phyloP scores from a whole-genome alignment of 2,329 filamentous ascomycete species.

The Penicillium hesseltinei region DNA sequence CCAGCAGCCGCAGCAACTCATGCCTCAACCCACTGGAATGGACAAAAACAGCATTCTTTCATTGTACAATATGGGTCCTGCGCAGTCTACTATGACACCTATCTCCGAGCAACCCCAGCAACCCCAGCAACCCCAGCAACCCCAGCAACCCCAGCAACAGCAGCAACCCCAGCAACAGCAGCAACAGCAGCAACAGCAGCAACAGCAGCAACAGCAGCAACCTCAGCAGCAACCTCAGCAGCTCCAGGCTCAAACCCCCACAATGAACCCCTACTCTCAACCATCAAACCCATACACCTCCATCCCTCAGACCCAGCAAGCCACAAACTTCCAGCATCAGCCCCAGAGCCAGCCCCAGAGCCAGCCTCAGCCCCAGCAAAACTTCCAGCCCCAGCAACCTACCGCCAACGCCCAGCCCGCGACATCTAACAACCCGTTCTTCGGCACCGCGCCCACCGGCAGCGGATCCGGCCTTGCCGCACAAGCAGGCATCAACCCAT shows the following conservation, averaged over 20 bases:
- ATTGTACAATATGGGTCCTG: slow-evolving; percentile 46
- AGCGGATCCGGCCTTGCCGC: slow-evolving; percentile 24
- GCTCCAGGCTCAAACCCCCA: neutral
- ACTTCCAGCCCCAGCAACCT: slow-evolving; percentile 10
- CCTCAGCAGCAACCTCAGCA: slow-evolving; percentile 19
- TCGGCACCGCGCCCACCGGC: slow-evolving; percentile 8
- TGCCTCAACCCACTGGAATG: slow-evolving; percentile 43
- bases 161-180: slow-evolving; percentile 21
- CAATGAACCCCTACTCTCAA: slow-evolving; percentile 23
- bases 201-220: neutral
- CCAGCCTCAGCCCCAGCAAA: slow-evolving; percentile 18
- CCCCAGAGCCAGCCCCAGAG: slow-evolving; percentile 10
- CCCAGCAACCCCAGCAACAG: neutral
- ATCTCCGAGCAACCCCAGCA: slow-evolving; percentile 27
- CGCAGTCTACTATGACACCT: slow-evolving; percentile 28
- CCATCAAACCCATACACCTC: slow-evolving; percentile 21
- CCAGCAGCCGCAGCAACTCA: slow-evolving; percentile 31
- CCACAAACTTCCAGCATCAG: slow-evolving; percentile 17
- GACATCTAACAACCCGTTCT: slow-evolving; percentile 30
- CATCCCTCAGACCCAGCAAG: slow-evolving; percentile 25
- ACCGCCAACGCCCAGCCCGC: neutral
- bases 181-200: neutral
- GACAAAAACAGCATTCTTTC: slow-evolving; percentile 50
- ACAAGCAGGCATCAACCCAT: slow-evolving; percentile 21
- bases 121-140: neutral